Base-by-base conservation (phyloP, 2,329 filamentous ascomycete species). In the Penicillium sp. region DNA sequence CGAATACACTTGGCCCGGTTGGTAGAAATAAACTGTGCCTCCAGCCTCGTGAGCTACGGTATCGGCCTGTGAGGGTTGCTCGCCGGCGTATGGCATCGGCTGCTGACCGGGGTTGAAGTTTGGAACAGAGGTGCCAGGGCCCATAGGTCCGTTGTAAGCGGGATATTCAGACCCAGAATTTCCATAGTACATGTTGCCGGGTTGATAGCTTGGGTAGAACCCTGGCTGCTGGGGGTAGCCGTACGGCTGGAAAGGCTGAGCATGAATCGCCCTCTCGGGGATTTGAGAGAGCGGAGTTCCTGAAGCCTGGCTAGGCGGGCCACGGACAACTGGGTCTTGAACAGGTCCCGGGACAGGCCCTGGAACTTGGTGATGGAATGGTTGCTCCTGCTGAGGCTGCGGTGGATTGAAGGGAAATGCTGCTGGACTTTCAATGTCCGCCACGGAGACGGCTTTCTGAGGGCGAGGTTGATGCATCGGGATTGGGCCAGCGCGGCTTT, bases 1-100 rank as follows among this genome's bases (percentile, higher is more conserved):
- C 31, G 74, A 63, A 51, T 75, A 75, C 39, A 92, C 76, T 66
- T 91, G 87, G n/a, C 85, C 81, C 7, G 89, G 81, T 66, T 95
- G 89, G 65, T 91, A 92, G 70, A 96, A 99, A 72, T 95, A 97
- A 0, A 96, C 91, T 82, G 95, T 97, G 56, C 94, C 94, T 62
- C 96, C 95, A 58, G 87, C 86, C 75, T 97, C 93, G 70, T 96
- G 92, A 0, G 90, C 90, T 18, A 87, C 81, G 52, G 83, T 82
- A 16, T 78, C 79, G 3, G 76, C 72, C 59, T 82, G 83, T 28
- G 76, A 73, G 6, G 67, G 54, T 52, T 70, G 62, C 42, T 77
- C 75, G 42, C 63, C 61, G 50, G 67, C 63, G 56, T 74, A 74
- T 16, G 70, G 66, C 39, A 61, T 49, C 21, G 67, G 60, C 53